A percentile compares a stretch with the other conserved stretches of the same genome.
Conservation (phyloP, 768 basidiomycete genomes). For the Agrocybe pediades region DNA sequence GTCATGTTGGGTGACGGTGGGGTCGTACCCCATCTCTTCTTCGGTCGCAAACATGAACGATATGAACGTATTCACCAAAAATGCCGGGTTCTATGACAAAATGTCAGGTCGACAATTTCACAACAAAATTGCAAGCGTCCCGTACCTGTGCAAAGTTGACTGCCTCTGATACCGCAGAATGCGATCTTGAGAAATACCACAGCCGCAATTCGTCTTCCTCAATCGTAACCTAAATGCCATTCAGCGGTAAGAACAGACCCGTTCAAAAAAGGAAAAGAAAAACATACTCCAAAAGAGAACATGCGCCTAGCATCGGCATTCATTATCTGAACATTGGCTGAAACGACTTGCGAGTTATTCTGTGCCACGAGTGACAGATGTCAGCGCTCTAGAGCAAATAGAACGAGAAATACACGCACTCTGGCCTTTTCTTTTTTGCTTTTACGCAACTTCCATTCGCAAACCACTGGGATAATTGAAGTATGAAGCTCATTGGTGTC, state of each 20-base stretch:
- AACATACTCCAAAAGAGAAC: constrained; percentile 22
- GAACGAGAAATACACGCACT: constrained; percentile 1
- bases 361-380: constrained; percentile 4
- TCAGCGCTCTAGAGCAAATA: neutral
- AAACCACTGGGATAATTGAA: constrained; percentile 11
- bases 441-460: constrained; percentile 12
- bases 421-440: neutral
- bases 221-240: neutral
- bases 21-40: constrained; percentile 19
- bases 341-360: constrained; percentile 7
- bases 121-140: neutral
- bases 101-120: neutral
- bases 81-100: constrained; percentile 16
- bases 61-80: constrained; percentile 17
- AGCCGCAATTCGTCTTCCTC: neutral
- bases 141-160: neutral
- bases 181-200: neutral
- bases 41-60: constrained; percentile 18
- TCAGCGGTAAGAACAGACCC: neutral
- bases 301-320: constrained; percentile 24
- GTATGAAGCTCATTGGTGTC: neutral
- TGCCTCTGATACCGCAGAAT: neutral
- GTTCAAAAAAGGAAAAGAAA: neutral
- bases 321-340: constrained; percentile 19
- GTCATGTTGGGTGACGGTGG: constrained; percentile 1